Base-by-base conservation (phyloP, 2,329 filamentous ascomycete genomes). In the Gremmenia infestans region DNA sequence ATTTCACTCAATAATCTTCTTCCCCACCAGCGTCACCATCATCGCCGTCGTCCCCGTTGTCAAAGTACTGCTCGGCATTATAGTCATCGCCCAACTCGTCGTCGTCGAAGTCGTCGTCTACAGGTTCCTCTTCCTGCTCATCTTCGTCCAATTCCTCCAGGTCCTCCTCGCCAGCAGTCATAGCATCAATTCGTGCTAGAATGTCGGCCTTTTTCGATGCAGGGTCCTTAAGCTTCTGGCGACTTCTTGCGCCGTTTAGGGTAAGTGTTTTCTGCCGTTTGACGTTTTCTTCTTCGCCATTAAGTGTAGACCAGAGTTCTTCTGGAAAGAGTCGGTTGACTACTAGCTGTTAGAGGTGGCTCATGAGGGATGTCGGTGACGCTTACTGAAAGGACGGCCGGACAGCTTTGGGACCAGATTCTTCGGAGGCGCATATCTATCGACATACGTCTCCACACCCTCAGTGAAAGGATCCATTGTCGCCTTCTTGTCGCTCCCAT, bases 31-130 rank as follows among this genome's bases (percentile, higher is more conserved):
- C 79, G 40, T 74, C 81, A 46, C 75, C 79, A 55, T 81, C 74
- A 50, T 71, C 75, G 48, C 77, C 76, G 49, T 77, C 76, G 50
- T 79, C 83, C 6, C 83, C 83, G 53, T 76, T 80, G 59, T 82
- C 79, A 63, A 83, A 83, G 72, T 86, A 86, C 60, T 85, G 78
- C 63, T 86, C 83, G 1, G 80, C 83, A 62, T 85, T 81, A 63
- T 86, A 85, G 65, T 85, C 82, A 4, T 80, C 82, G 5, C 76
- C 79, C 70, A 78, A 77, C 37, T 82, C 82, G 46, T 83, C 81
- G 23, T 81, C 80, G 46, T 82, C 78, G 59, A 82, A 85, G 53
- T 82, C 79, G 55, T 82, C 79, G 52, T 84, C 81, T 6, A 78
- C 54, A 6, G 70, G 71, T 3, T 68, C 62, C 6, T 64, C n/a